Conservation (phyloP, 1,139 yeast genomes). For the Sugiyamaella paludigena region DNA sequence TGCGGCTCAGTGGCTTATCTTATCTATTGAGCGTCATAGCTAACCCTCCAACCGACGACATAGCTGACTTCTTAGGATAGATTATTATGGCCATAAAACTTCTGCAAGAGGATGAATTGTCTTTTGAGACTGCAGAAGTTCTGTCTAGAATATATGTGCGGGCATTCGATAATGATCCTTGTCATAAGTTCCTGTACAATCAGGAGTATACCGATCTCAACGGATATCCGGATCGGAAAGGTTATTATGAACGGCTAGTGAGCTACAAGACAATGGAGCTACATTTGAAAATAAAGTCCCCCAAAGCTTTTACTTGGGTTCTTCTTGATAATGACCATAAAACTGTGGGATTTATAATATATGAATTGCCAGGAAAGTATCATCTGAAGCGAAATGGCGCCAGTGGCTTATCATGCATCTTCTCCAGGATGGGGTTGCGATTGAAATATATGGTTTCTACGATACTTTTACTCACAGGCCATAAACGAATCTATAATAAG, state of each 20-base stretch:
- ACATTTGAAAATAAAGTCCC: not conserved
- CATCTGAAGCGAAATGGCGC: not conserved
- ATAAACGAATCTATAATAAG: constrained; percentile 2
- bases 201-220: not conserved
- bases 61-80: no score
- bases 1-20: no score
- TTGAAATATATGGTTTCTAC: not conserved
- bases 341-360: constrained; percentile 21
- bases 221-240: not conserved
- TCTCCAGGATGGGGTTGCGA: not conserved
- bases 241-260: constrained; percentile 1
- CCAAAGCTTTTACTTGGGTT: constrained; percentile 2
- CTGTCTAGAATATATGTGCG: constrained; percentile 9
- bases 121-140: not conserved
- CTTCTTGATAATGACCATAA: not conserved
- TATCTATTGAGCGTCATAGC: no score
- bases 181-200: constrained; percentile 13
- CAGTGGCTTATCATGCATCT: not conserved
- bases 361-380: constrained; percentile 1
- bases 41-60: no score
- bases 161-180: constrained; percentile 11
- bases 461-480: not conserved
- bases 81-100: not conserved
- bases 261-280: constrained; percentile 2
- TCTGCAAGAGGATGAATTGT: not conserved